A percentile compares a stretch with the other conserved stretches of the same genome.
Conservation (phyloP, 225 moss, liverwort and hornwort genomes). For the Straminergon stramineum region DNA sequence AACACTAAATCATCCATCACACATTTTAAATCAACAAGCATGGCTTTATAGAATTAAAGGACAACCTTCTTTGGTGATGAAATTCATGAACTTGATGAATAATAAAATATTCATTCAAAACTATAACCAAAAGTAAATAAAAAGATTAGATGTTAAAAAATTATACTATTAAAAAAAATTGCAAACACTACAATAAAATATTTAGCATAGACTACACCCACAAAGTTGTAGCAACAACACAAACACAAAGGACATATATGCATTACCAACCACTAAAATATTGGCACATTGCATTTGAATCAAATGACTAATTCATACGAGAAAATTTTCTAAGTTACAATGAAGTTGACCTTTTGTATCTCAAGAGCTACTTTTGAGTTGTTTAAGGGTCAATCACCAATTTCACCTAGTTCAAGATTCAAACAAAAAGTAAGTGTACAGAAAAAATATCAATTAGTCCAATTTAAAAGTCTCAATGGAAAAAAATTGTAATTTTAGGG, state of each 20-base stretch:
- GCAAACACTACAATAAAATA: neutral
- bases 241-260: neutral
- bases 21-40: fast-evolving
- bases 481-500: neutral
- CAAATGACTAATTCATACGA: neutral
- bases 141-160: no score
- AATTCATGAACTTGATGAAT: neutral
- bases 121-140: no score
- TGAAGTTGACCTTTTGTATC: neutral
- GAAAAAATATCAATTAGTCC: neutral
- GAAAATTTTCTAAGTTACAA: neutral
- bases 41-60: neutral
- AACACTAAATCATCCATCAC: neutral
- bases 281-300: neutral
- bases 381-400: neutral
- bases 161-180: neutral
- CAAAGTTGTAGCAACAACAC: neutral
- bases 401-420: neutral
- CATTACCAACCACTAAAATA: neutral
- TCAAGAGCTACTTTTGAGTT: neutral
- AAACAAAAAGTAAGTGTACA: no score
- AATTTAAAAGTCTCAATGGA: neutral
- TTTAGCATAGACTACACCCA: neutral
- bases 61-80: neutral
- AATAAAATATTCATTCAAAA: neutral